Evolutionary conservation across 805 yeast genomes (phyloP).

Genomic region (Suhomyces vadensis): DNA sequence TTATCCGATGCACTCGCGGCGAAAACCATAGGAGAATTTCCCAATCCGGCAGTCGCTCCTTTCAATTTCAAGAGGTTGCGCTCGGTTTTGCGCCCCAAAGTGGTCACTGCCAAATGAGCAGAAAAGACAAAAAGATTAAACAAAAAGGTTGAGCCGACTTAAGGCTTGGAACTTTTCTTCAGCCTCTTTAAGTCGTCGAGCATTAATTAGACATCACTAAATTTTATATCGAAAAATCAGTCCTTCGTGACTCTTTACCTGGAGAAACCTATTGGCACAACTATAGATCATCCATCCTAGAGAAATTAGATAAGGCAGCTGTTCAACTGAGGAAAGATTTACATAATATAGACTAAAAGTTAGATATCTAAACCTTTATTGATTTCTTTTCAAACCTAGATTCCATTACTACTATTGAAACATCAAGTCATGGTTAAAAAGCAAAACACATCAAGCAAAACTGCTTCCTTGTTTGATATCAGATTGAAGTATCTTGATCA

Average conservation of each 20-base stretch:
- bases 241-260: too few relatives aligned
- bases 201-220: not conserved
- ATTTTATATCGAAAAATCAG: too few relatives aligned
- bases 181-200: not conserved
- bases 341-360: too few relatives aligned
- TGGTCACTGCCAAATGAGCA: not conserved
- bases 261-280: too few relatives aligned
- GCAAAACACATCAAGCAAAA: slow-evolving; percentile 20
- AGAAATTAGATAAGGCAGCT: not conserved
- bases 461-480: slow-evolving; percentile 44
- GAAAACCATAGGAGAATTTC: not conserved
- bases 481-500: slow-evolving; percentile 68
- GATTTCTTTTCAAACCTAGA: too few relatives aligned
- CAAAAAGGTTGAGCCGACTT: not conserved
- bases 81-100: not conserved
- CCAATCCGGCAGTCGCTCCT: slow-evolving; percentile 1
- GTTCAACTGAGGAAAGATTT: too few relatives aligned
- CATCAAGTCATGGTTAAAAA: slow-evolving; percentile 25
- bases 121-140: not conserved
- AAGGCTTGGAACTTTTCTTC: not conserved
- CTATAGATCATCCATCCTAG: not conserved
- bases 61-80: not conserved
- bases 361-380: too few relatives aligned
- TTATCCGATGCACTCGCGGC: not conserved
- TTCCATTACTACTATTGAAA: not conserved